Conservation (phyloP, 176 grass and related monocot species). For the Canna indica region DNA sequence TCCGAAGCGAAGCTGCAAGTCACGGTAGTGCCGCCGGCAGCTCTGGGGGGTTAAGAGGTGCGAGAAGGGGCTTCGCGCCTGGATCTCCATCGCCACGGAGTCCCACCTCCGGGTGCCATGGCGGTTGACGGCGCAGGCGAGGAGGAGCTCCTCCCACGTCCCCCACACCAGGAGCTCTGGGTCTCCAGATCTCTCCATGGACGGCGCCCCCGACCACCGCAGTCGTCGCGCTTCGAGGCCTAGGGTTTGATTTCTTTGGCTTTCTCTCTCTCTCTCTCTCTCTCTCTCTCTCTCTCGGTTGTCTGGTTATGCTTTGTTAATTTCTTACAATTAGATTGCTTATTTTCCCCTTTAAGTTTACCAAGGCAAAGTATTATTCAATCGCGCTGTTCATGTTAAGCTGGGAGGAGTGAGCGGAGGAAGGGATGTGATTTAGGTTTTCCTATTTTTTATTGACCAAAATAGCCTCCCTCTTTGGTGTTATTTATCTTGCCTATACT, state of each 20-base stretch:
- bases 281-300: background rate
- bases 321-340: background rate
- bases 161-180: constrained; percentile 61
- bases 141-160: constrained; percentile 72
- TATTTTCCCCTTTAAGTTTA: background rate
- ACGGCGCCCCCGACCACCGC: background rate
- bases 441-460: background rate
- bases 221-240: constrained; percentile 21
- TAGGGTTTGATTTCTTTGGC: constrained; percentile 28
- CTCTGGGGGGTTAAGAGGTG: constrained; percentile 31
- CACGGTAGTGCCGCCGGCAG: constrained; percentile 41
- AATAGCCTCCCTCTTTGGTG: background rate
- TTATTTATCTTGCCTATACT: constrained; percentile 2
- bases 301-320: background rate
- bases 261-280: constrained; percentile 7
- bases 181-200: constrained; percentile 51
- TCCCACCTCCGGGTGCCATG: constrained; percentile 73
- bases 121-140: constrained; percentile 49
- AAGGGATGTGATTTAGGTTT: background rate
- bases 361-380: background rate
- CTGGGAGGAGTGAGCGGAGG: background rate
- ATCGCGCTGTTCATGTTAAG: background rate
- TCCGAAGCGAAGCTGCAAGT: constrained; percentile 56
- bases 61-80: constrained; percentile 31
- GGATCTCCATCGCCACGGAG: constrained; percentile 52